Percentiles rank a stretch among this genome's conserved stretches.
phyloP scores from a whole-genome alignment of 768 basidiomycete species.

The Russula earlei region DNA sequence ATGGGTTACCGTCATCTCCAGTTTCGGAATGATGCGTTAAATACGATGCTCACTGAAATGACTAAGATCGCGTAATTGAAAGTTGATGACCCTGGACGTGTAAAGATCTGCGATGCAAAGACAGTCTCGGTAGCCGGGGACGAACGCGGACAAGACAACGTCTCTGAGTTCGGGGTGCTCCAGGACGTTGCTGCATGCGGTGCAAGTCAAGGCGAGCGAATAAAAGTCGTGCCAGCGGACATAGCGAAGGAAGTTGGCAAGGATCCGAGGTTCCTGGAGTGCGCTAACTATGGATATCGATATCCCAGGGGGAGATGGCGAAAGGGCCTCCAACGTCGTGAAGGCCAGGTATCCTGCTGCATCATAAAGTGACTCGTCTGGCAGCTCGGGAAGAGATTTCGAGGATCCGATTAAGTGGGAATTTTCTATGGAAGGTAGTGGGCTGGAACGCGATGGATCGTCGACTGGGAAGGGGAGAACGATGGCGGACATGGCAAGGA shows the following conservation, averaged over 20 bases:
- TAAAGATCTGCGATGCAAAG: constrained; percentile 33
- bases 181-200: constrained; percentile 29
- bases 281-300: constrained; percentile 21
- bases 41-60: constrained; percentile 46
- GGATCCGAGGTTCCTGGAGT: constrained; percentile 29
- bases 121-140: constrained; percentile 47
- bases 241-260: constrained; percentile 27
- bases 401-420: not conserved
- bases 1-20: not conserved
- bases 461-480: not conserved
- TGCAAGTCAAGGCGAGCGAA: constrained; percentile 30
- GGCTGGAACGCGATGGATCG: not conserved
- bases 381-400: not conserved
- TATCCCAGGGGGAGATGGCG: not conserved
- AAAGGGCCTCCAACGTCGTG: not conserved
- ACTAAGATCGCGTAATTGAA: constrained; percentile 52
- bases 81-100: constrained; percentile 37
- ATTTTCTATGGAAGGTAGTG: not conserved
- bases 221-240: constrained; percentile 34
- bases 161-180: constrained; percentile 28
- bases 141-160: constrained; percentile 37
- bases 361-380: too few relatives aligned
- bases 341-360: too few relatives aligned
- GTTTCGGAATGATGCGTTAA: constrained; percentile 2
- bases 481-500: not conserved